A percentile compares a stretch with the other conserved stretches of the same genome.
phyloP scores from a whole-genome alignment of 2,329 filamentous ascomycete species.

The Penicillium digitatum region DNA sequence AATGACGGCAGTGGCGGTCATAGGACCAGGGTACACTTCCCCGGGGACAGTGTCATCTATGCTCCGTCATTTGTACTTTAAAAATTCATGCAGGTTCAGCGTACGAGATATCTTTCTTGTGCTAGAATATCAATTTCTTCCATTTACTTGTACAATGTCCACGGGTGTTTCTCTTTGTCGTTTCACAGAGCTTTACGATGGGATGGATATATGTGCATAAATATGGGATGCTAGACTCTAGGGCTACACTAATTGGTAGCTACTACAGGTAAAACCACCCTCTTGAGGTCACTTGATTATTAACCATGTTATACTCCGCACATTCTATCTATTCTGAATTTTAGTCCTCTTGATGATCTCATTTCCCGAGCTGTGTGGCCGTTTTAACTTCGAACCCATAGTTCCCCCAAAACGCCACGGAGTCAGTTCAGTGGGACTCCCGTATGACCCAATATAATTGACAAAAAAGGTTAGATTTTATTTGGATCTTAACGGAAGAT shows the following conservation, averaged over 20 bases:
- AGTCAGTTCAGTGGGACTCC: conserved; percentile 14
- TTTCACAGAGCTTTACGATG: background rate
- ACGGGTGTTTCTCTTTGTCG: background rate
- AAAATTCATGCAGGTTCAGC: background rate
- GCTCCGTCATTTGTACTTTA: conserved; percentile 2
- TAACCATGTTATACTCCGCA: too few species aligned
- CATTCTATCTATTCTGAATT: background rate
- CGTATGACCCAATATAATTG: conserved; percentile 10
- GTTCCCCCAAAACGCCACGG: background rate
- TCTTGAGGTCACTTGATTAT: background rate
- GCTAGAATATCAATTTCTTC: conserved; percentile 18
- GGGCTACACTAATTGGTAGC: background rate
- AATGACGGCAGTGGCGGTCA: conserved; percentile 24
- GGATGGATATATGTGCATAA: background rate
- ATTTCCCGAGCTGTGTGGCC: background rate
- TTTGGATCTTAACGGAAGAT: conserved; percentile 1
- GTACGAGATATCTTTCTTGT: background rate
- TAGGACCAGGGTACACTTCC: conserved; percentile 10
- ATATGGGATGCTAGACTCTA: background rate
- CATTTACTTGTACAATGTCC: conserved; percentile 13
- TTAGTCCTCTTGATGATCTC: background rate
- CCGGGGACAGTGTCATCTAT: conserved; percentile 5
- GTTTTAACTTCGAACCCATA: background rate
- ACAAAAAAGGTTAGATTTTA: conserved; percentile 6
- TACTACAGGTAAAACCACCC: background rate